Evolutionary conservation across 331 rosid species (phyloP).

Genomic region (Malus hybrid): DNA sequence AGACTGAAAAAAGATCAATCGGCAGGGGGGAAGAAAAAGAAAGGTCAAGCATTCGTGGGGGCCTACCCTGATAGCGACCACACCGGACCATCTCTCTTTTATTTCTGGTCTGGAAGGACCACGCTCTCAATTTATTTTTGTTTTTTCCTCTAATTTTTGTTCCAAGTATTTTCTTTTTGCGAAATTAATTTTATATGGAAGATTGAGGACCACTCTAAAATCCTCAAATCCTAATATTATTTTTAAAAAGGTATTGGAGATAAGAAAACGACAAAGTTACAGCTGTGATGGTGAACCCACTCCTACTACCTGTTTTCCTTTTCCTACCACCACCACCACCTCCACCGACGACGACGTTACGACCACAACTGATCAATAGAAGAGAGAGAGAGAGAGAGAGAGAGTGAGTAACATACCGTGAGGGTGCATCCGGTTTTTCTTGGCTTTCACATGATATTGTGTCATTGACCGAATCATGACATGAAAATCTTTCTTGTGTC

Average conservation of each 20-base stretch:
- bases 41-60: slow-evolving; percentile 25
- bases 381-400: neutral
- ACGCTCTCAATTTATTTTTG: neutral
- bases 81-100: slow-evolving; percentile 8
- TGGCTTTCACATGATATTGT: neutral
- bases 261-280: slow-evolving; percentile 44
- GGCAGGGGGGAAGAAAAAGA: neutral
- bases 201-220: slow-evolving; percentile 18
- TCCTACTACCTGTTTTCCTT: slow-evolving; percentile 11
- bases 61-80: slow-evolving; percentile 19
- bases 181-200: neutral
- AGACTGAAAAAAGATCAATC: slow-evolving; percentile 1
- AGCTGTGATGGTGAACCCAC: slow-evolving; percentile 57
- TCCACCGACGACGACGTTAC: neutral
- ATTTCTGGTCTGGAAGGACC: neutral
- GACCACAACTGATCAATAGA: neutral
- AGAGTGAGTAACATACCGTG: neutral
- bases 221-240: neutral
- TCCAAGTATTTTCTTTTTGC: neutral
- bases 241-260: neutral
- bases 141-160: neutral
- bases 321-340: slow-evolving; percentile 1
- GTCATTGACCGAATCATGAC: too few relatives aligned
- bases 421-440: slow-evolving; percentile 2
- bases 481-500: too few relatives aligned